phyloP scores from a whole-genome alignment of 169 alveolate species.

The Plasmodium berghei region DNA sequence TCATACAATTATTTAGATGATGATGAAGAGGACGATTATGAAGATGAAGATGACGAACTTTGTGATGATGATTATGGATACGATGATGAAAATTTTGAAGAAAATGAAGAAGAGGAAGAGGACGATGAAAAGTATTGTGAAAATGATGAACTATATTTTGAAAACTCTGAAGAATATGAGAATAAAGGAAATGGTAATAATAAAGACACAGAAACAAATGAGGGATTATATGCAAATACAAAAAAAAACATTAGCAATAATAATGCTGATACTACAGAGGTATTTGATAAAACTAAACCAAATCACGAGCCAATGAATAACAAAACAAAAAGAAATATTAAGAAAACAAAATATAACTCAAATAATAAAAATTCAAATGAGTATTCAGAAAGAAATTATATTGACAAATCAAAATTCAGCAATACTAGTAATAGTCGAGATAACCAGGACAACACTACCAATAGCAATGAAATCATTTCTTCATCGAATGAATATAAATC shows the following conservation, averaged over 20 bases:
- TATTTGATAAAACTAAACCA: conserved; percentile 2
- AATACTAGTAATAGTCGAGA: conserved; percentile 22
- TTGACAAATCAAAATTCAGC: conserved; percentile 23
- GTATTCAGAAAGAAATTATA: conserved; percentile 18
- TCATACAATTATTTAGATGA: conserved; percentile 13
- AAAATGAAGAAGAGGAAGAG: conserved; percentile 6
- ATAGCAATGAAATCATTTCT: not conserved
- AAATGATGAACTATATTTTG: not conserved
- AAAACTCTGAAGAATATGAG: conserved; percentile 3
- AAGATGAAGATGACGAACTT: conserved; percentile 12
- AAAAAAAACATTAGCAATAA: not conserved
- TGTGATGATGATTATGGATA: conserved; percentile 7
- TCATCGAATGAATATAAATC: conserved; percentile 28
- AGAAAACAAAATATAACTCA: conserved; percentile 33
- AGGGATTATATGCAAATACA: not conserved
- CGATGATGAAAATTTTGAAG: conserved; percentile 15
- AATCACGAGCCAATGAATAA: conserved; percentile 1
- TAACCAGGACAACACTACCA: too few species aligned
- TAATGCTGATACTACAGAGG: not conserved
- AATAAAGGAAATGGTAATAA: conserved; percentile 1
- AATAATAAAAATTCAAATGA: conserved; percentile 14
- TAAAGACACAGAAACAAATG: not conserved
- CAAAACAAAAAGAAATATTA: conserved; percentile 26
- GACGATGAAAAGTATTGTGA: conserved; percentile 30
- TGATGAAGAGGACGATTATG: conserved; percentile 20